Base-by-base conservation (phyloP, 495 filamentous ascomycete species). In the Neurospora sp. region DNA sequence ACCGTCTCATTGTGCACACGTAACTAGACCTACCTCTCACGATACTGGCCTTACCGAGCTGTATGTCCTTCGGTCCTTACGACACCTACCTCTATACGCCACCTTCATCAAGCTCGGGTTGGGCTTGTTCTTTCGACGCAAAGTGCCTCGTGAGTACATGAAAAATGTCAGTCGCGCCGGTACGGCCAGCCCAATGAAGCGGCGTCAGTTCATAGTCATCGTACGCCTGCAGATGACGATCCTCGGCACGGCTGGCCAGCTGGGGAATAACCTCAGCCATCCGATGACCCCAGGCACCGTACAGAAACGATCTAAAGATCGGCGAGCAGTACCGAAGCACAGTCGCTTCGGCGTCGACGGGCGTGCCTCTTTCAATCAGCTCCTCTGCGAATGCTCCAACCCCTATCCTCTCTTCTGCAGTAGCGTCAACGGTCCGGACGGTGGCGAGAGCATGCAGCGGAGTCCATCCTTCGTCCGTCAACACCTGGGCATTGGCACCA, bases 391-490 rank as follows among this genome's bases (percentile, higher is more conserved):
- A 72, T 37, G 70, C 39, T 43, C 15, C 43, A 7, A 24, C 24
- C 8, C 28, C 69, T 5, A 31, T 19, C 39, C 72, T 37, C 24
- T 62, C 28, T 31, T 71, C 40, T 24, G 5, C 17, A 48, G 45
- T 15, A 34, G 39, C 10, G 34, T 43, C 40, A 13, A 8, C 3
- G 45, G 31, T 6, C 69, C 69, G 24, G 72, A 71, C n/a, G 24
- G 54, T 62, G 5, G 71, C 74, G n/a, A 76, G 43, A 7, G 31
- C 71, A 48, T 78, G 75, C 71, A 78, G 31, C 4, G 73, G 71
- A 10, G 76, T 78, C 76, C 74, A 78, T 11, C 73, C 73, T 54
- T 78, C 76, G n/a, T 70, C 75, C 34, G 75, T 78, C 43, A 74
- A 42, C 5, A 37, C 70, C 13, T 45, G 4, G 13, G 69, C 69